Conservation (phyloP, 1,139 yeast genomes). For the Pichiaceae sp. region DNA sequence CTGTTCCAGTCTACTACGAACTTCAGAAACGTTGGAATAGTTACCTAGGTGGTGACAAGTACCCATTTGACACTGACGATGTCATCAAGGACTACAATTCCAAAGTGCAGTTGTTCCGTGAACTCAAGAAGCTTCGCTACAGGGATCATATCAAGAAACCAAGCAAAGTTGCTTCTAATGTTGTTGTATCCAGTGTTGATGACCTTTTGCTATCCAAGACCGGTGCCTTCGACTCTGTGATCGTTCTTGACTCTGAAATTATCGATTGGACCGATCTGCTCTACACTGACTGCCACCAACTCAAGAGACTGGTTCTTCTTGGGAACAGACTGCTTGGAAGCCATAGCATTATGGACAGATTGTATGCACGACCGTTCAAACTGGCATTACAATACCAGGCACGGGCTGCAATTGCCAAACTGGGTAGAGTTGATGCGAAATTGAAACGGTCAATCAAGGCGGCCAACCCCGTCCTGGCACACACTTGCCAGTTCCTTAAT, state of each 20-base stretch:
- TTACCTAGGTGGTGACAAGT: too few species aligned
- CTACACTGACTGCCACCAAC: too few species aligned
- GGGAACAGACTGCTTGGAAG: slow-evolving; percentile 6
- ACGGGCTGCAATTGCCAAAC: neutral
- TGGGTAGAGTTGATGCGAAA: neutral
- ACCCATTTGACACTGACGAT: too few species aligned
- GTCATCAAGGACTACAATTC: too few species aligned
- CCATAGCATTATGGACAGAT: neutral
- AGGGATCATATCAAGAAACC: slow-evolving; percentile 19
- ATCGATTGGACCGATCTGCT: neutral
- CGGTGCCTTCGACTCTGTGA: neutral
- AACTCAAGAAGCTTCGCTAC: slow-evolving; percentile 6
- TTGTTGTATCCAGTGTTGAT: too few species aligned
- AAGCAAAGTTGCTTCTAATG: too few species aligned
- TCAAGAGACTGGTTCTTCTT: slow-evolving; percentile 8
- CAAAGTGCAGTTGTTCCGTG: neutral
- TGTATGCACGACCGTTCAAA: too few species aligned
- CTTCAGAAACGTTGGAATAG: too few species aligned
- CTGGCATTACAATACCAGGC: slow-evolving; percentile 4
- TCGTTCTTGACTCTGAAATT: neutral
- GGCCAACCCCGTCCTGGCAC: slow-evolving; percentile 35
- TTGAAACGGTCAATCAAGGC: neutral
- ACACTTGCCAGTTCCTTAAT: slow-evolving; percentile 30
- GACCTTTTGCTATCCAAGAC: too few species aligned
- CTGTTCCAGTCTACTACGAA: too few species aligned